Percentiles rank a stretch among this genome's conserved stretches.
Conservation (phyloP, 805 yeast species). For the Candida bentonensis region DNA sequence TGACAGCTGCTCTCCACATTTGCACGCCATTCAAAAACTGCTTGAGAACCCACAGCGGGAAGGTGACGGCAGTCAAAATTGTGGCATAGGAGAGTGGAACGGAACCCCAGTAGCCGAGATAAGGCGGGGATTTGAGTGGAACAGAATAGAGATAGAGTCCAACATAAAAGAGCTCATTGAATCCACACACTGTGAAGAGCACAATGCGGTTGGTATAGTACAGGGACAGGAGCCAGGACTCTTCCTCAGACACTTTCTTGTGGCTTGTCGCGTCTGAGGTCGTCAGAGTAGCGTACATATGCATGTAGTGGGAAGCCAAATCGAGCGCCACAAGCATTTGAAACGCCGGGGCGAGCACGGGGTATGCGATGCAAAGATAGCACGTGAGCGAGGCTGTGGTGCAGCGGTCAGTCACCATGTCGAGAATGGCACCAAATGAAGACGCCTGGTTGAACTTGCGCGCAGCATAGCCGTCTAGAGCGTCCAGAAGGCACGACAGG, state of each 20-base stretch:
- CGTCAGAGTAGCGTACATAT: conserved; percentile 85
- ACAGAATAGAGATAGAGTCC: conserved; percentile 73
- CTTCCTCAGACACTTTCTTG: conserved; percentile 59
- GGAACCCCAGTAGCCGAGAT: conserved; percentile 21
- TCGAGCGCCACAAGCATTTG: conserved; percentile 69
- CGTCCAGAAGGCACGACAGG: conserved; percentile 83
- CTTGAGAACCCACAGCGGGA: conserved; percentile 84
- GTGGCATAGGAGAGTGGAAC: conserved; percentile 45
- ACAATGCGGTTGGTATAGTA: conserved; percentile 81
- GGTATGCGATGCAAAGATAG: conserved; percentile 69
- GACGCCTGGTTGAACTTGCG: conserved; percentile 80
- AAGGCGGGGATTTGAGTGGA: conserved; percentile 30
- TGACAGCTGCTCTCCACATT: conserved; percentile 68
- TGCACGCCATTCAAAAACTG: conserved; percentile 85
- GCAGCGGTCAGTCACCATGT: conserved; percentile 97
- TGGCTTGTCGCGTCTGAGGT: conserved; percentile 69
- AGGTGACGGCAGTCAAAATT: conserved; percentile 39
- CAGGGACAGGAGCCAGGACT: conserved; percentile 55
- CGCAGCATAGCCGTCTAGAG: conserved; percentile 93
- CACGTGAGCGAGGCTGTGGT: conserved; percentile 90
- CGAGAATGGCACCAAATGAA: conserved; percentile 88
- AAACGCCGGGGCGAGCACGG: conserved; percentile 53
- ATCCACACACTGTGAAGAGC: conserved; percentile 77
- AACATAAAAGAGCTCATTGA: conserved; percentile 85
- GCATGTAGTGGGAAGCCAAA: conserved; percentile 92